Conservation (phyloP, 495 filamentous ascomycete genomes). For the Lepraria neglecta region DNA sequence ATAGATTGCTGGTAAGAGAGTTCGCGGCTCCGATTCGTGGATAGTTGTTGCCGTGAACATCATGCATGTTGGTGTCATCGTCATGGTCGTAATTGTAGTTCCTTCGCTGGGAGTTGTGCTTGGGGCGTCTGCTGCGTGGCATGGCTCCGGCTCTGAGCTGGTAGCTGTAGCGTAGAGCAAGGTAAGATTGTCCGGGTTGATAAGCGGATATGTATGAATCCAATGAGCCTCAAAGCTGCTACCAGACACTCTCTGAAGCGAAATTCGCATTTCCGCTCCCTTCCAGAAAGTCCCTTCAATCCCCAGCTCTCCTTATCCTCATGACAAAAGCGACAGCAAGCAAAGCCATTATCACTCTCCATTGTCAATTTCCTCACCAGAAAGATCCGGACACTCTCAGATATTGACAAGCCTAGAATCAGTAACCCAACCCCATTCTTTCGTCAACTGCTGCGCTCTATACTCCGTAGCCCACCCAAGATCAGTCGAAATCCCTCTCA, state of each 20-base stretch:
- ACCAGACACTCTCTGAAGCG: neutral
- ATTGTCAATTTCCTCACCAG: neutral
- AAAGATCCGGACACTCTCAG: neutral
- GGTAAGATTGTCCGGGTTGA: neutral
- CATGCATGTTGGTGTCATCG: no score
- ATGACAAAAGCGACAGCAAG: neutral
- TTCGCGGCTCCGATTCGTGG: no score
- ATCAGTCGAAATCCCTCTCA: slow-evolving; percentile 53
- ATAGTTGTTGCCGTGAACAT: no score
- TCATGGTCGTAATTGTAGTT: no score
- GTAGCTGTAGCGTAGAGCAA: no score
- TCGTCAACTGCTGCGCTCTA: slow-evolving; percentile 48
- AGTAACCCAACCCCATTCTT: slow-evolving; percentile 48
- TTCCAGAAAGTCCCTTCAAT: neutral
- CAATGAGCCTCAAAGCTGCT: neutral
- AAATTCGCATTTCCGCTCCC: neutral
- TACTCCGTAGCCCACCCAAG: slow-evolving; percentile 61
- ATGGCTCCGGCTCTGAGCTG: no score
- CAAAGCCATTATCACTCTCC: neutral
- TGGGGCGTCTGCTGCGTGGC: no score
- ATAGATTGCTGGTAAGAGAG: no score
- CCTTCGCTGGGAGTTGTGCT: no score
- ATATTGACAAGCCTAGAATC: slow-evolving; percentile 25
- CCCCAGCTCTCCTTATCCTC: neutral
- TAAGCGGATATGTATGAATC: neutral